Conservation (phyloP, 495 filamentous ascomycete genomes). For the Penicillium macrosclerotiorum region DNA sequence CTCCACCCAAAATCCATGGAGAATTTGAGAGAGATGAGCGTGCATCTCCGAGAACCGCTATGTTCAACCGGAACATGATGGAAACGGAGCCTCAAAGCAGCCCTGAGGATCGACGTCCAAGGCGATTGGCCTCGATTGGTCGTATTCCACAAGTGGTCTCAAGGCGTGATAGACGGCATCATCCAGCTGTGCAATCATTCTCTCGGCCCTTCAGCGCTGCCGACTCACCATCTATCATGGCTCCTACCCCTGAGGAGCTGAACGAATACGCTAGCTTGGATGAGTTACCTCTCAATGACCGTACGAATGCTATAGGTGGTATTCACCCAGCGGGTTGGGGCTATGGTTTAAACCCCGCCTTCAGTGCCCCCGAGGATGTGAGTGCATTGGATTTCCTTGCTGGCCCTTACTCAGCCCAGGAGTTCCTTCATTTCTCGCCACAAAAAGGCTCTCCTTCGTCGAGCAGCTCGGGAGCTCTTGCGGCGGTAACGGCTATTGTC, state of each 20-base stretch:
- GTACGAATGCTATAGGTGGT: constrained; percentile 11
- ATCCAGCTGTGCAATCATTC: constrained; percentile 75
- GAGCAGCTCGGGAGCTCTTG: constrained; percentile 63
- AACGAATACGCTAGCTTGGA: constrained; percentile 12
- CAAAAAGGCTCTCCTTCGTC: constrained; percentile 67
- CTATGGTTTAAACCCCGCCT: constrained; percentile 35
- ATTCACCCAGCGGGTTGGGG: constrained; percentile 19
- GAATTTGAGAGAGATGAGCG: constrained; percentile 39
- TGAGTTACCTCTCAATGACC: constrained; percentile 31
- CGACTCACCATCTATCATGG: constrained; percentile 30
- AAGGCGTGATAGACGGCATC: constrained; percentile 62
- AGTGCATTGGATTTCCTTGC: constrained; percentile 38
- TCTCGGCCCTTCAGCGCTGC: constrained; percentile 70
- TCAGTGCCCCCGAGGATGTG: constrained; percentile 34
- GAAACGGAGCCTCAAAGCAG: constrained; percentile 13
- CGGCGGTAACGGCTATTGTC: constrained; percentile 59
- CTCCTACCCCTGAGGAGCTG: constrained; percentile 11
- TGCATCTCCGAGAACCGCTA: constrained; percentile 43
- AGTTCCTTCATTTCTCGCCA: constrained; percentile 74
- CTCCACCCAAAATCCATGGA: constrained; percentile 48
- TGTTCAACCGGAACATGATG: constrained; percentile 30
- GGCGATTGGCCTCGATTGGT: constrained; percentile 73
- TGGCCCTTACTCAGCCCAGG: constrained; percentile 39
- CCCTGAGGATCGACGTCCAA: constrained; percentile 29
- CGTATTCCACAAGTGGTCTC: constrained; percentile 88